Percentiles rank a stretch among this genome's conserved stretches.
Evolutionary conservation across 345 rosid species (phyloP).

Genomic region (Lumnitzera littorea): DNA sequence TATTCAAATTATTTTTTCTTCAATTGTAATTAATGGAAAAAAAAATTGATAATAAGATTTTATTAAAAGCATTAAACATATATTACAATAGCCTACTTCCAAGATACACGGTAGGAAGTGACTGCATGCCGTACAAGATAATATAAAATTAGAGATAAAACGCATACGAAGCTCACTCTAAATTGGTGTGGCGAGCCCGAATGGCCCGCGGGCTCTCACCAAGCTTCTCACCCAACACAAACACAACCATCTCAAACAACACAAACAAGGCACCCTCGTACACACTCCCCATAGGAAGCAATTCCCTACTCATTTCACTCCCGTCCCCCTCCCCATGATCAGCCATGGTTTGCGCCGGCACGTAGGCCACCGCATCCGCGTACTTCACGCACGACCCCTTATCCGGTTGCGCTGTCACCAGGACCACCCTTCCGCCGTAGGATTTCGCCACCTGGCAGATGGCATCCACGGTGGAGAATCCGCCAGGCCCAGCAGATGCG

Average conservation of each 20-base stretch:
- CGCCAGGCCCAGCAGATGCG: conserved; percentile 77
- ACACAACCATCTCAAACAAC: conserved; percentile 87
- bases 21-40: too few relatives aligned
- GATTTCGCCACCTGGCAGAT: conserved; percentile 60
- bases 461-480: conserved; percentile 84
- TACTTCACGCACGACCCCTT: conserved; percentile 48
- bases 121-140: too few relatives aligned
- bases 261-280: conserved; percentile 86
- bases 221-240: conserved; percentile 47
- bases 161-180: conserved; percentile 32
- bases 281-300: conserved; percentile 92
- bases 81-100: too few relatives aligned
- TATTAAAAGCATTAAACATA: too few relatives aligned
- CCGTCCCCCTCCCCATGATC: conserved; percentile 25
- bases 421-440: conserved; percentile 48
- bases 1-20: too few relatives aligned
- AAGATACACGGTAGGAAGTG: too few relatives aligned
- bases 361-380: conserved; percentile 55
- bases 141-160: too few relatives aligned
- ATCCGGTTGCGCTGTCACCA: conserved; percentile 67
- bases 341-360: conserved; percentile 87
- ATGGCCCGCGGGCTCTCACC: conserved; percentile 56
- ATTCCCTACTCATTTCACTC: conserved; percentile 15
- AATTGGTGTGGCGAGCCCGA: conserved; percentile 85
- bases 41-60: too few relatives aligned